Evolutionary conservation across 2,329 filamentous ascomycete species (phyloP).

Genomic region (Cryphonectria parasitica): DNA sequence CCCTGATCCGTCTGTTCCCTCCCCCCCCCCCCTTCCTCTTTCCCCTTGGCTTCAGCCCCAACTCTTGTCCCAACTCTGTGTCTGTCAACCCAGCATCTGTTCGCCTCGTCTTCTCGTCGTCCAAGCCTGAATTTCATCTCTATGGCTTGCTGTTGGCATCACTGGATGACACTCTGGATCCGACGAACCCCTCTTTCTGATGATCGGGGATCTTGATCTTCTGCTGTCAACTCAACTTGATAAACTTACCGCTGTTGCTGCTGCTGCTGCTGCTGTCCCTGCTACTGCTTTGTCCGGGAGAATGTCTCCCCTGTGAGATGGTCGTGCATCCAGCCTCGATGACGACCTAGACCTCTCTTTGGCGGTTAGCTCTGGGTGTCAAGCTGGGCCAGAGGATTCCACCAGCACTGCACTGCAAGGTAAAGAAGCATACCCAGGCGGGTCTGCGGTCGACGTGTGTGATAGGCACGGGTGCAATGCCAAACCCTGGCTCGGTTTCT

Average conservation of each 20-base stretch:
- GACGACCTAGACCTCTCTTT: background rate
- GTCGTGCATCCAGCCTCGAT: background rate
- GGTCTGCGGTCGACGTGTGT: background rate
- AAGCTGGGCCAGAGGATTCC: background rate
- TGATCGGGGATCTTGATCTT: background rate
- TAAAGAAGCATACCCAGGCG: background rate
- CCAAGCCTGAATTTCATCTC: background rate
- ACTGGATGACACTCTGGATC: background rate
- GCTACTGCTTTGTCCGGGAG: background rate
- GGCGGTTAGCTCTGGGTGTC: background rate
- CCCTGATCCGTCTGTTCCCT: background rate
- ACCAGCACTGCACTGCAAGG: background rate
- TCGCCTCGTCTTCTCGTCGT: conserved; percentile 1
- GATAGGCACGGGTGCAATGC: background rate
- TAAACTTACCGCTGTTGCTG: background rate
- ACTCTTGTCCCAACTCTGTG: background rate
- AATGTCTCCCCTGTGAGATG: background rate
- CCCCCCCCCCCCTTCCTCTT: no score
- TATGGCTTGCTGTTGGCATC: background rate
- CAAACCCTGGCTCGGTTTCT: background rate
- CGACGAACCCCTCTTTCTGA: background rate
- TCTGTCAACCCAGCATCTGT: background rate
- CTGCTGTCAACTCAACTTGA: background rate
- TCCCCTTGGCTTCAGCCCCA: background rate
- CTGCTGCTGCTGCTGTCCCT: no score